Base-by-base conservation (phyloP, 306 rosid species). In the Hippophae rhamnoides region DNA sequence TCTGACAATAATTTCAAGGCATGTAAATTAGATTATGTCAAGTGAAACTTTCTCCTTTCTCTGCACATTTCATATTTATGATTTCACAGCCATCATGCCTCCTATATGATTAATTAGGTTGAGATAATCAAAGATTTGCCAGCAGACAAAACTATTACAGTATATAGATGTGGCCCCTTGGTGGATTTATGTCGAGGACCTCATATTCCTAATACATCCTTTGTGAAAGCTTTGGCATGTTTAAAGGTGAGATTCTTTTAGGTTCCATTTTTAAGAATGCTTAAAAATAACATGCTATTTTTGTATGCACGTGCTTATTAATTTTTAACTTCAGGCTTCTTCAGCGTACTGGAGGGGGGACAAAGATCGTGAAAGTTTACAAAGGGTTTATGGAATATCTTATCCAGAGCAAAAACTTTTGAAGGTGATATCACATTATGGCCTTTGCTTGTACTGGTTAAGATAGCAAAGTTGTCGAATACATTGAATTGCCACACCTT, bases 181-280 rank as follows among this genome's bases (percentile, higher is more conserved):
- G 87, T 90, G 70, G 98, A 90, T 74, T 80, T 90, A 69, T 90
- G 98, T 63, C 94, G 98, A 61, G 98, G 98, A 42, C 98, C 96
- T 5, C 98, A 90, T 74, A 90, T 90, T 76, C 98, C 98, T 54
- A 90, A 79, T 70, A 90, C 98, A 56, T 87, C 98, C 45, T 87
- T 90, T 78, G 98, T 90, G 74, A 90, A 85, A 68, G 95, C 98
- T 44, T 67, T 90, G 64, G 89, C 89, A 3, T 90, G 96, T 74
- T 76, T 87, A 65, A 90, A 90, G 87, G 98, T 90, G 63, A 63
- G 51, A 51, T 54, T 70, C 13, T 74, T 61, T 14, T 52, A 62
- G 57, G 13, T 10, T 27, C 25, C 42, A 42, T 13, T 43, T 70
- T 5, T 57, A 52, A 50, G 52, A 12, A 60, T n/a, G 43, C 63